phyloP scores from a whole-genome alignment of 2,329 filamentous ascomycete species.

The Penicillium palitans region DNA sequence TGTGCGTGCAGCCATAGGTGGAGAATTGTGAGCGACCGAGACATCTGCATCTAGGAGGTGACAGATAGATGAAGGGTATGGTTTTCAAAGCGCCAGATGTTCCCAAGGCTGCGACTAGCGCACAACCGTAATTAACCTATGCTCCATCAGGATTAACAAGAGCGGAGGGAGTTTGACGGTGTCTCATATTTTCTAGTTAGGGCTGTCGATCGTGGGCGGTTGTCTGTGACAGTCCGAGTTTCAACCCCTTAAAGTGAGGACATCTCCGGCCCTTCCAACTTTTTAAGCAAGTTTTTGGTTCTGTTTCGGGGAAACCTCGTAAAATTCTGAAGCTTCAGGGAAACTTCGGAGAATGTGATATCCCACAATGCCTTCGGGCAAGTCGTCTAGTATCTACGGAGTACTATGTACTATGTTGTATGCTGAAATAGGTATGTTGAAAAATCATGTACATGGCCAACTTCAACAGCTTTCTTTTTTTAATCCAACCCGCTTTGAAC shows the following conservation, averaged over 20 bases:
- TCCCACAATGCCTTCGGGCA: background rate
- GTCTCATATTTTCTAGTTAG: constrained; percentile 16
- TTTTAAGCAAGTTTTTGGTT: background rate
- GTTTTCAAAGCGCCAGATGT: constrained; percentile 13
- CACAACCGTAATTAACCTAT: constrained; percentile 20
- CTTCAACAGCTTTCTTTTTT: background rate
- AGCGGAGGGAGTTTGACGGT: background rate
- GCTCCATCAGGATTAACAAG: constrained; percentile 1
- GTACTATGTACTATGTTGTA: background rate
- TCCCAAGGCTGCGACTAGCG: constrained; percentile 9
- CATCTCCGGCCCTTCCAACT: constrained; percentile 22
- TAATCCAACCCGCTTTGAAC: background rate
- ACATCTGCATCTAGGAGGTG: constrained; percentile 24
- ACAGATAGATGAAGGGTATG: constrained; percentile 32
- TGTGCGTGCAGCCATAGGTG: constrained; percentile 22
- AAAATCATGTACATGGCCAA: background rate
- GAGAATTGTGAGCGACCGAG: constrained; percentile 23
- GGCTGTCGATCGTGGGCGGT: constrained; percentile 24
- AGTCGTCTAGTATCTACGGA: background rate
- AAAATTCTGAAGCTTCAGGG: constrained; percentile 5
- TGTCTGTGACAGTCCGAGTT: constrained; percentile 33
- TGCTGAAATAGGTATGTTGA: background rate
- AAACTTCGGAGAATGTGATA: background rate
- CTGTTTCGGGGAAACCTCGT: constrained; percentile 11
- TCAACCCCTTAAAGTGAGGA: constrained; percentile 20